Percentiles rank a stretch among this genome's conserved stretches.
phyloP scores from a whole-genome alignment of 495 filamentous ascomycete species.

The Terfezia boudieri region DNA sequence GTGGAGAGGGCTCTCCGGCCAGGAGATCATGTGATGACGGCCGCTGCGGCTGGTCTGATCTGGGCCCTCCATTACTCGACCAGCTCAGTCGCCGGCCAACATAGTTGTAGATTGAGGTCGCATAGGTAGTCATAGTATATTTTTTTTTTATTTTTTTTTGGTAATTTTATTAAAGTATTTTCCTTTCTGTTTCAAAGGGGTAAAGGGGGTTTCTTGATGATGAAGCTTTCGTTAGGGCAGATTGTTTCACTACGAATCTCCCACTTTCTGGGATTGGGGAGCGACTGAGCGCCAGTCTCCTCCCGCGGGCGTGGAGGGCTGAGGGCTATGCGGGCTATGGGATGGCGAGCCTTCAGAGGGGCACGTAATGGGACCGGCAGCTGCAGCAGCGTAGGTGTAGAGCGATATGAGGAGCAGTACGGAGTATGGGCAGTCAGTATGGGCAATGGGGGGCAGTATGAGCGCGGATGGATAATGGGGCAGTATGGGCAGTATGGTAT shows the following conservation, averaged over 20 bases:
- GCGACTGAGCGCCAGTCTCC: not conserved
- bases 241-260: not conserved
- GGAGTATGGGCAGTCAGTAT: no score
- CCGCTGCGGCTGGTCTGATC: not conserved
- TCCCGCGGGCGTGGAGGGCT: conserved; percentile 3
- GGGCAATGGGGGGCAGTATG: no score
- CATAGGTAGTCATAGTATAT: not conserved
- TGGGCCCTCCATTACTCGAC: not conserved
- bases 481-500: no score
- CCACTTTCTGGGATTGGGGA: not conserved
- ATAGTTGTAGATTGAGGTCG: not conserved
- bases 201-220: no score
- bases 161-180: no score
- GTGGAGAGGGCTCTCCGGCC: not conserved
- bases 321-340: not conserved
- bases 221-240: not conserved
- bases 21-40: not conserved
- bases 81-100: not conserved
- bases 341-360: not conserved
- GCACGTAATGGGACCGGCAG: not conserved
- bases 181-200: no score
- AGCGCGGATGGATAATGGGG: no score
- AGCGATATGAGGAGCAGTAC: not conserved
- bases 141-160: no score
- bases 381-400: conserved; percentile 1